These are phyloP conservation scores for Moesziomyces parantarcticus DNA, from an alignment of 1,284 basidiomycete species.

Conservation along the genomic window DNA sequence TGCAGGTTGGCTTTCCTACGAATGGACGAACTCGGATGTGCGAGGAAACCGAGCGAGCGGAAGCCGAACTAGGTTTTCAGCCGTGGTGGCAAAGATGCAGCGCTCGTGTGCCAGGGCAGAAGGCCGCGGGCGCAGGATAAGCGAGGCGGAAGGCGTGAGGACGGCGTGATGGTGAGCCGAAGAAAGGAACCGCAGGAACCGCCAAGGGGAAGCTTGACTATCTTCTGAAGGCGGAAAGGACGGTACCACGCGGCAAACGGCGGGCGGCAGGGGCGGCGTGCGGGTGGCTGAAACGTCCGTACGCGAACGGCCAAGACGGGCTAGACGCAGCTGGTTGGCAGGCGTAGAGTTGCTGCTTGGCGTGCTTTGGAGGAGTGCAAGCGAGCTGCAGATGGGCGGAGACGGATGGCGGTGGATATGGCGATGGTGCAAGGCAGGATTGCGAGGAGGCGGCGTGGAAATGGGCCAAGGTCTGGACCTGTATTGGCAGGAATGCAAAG, in stretches of 20 bases:
- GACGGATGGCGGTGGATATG: slow-evolving; percentile 3
- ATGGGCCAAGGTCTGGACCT: slow-evolving; percentile 9
- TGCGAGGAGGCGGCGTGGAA: slow-evolving; percentile 3
- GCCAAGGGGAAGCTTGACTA: too few species aligned
- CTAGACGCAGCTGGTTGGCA: too few species aligned
- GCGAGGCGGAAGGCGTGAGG: neutral
- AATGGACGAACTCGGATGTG: too few species aligned
- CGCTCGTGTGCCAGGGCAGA: slow-evolving; percentile 20
- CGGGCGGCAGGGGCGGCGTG: neutral
- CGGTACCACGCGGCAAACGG: slow-evolving; percentile 8
- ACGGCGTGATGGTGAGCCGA: neutral
- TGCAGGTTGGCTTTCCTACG: too few species aligned
- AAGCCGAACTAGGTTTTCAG: too few species aligned
- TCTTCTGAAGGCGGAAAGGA: neutral
- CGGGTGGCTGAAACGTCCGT: slow-evolving; percentile 1
- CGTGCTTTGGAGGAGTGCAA: neutral
- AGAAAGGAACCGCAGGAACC: neutral
- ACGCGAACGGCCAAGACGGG: too few species aligned
- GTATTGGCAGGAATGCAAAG: neutral
- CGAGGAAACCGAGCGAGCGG: too few species aligned
- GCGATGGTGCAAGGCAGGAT: slow-evolving; percentile 3
- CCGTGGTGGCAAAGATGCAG: neutral
- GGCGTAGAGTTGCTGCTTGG: too few species aligned
- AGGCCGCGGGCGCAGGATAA: slow-evolving; percentile 1
- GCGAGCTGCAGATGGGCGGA: neutral